A percentile compares a stretch with the other conserved stretches of the same genome.
These are phyloP conservation scores for Phytophthora citricola DNA, from an alignment of 352 stramenopile genomes.

Conservation along the genomic window DNA sequence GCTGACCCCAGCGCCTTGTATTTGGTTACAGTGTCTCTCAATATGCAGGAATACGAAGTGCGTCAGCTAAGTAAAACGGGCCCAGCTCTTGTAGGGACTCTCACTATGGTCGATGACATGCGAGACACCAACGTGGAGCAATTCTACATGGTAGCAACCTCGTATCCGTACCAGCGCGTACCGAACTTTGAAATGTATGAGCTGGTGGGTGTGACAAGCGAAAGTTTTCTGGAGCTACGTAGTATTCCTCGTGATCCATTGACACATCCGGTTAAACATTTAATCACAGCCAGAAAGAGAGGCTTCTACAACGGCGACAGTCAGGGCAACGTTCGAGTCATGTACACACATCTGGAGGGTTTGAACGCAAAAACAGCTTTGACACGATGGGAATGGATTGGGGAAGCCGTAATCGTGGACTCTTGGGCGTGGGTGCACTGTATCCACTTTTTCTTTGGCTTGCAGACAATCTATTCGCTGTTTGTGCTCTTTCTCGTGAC, in stretches of 20 bases:
- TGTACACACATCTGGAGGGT: constrained; percentile 23
- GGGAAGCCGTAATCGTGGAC: constrained; percentile 25
- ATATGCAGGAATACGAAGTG: constrained; percentile 44
- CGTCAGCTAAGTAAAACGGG: constrained; percentile 25
- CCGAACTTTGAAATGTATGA: constrained; percentile 42
- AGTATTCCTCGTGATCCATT: constrained; percentile 23
- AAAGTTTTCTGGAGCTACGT: constrained; percentile 31
- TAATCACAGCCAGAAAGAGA: constrained; percentile 37
- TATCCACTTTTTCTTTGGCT: constrained; percentile 46
- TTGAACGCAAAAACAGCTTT: constrained; percentile 24
- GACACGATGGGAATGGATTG: constrained; percentile 29
- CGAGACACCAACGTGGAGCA: constrained; percentile 26
- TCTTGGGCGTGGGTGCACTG: constrained; percentile 54
- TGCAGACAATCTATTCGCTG: constrained; percentile 40
- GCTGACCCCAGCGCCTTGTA: constrained; percentile 20
- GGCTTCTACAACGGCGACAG: constrained; percentile 40
- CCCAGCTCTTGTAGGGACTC: constrained; percentile 30
- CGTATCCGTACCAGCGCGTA: constrained; percentile 41
- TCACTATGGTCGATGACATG: constrained; percentile 39
- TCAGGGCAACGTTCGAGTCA: constrained; percentile 35
- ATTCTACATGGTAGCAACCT: constrained; percentile 35
- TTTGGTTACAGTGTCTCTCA: constrained; percentile 36
- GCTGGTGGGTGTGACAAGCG: constrained; percentile 20
- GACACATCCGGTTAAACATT: constrained; percentile 32
- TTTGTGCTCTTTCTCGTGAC: constrained; percentile 38